Conservation (phyloP, 1,139 yeast genomes). For the Candida buenavistaensis region DNA sequence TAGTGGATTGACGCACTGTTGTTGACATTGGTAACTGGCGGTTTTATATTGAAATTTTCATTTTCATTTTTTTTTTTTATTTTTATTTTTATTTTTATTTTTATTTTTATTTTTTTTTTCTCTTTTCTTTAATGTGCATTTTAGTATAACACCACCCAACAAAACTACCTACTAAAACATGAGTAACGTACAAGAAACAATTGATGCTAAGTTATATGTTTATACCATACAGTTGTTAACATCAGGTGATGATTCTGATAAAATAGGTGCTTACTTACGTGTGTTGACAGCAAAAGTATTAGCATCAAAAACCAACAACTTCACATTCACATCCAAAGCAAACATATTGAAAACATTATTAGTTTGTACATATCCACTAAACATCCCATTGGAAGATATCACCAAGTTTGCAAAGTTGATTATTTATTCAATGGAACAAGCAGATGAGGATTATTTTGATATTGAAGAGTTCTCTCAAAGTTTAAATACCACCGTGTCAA, state of each 20-base stretch:
- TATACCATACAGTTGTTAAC: slow-evolving; percentile 12
- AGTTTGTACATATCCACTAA: slow-evolving; percentile 17
- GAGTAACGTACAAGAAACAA: slow-evolving; percentile 6
- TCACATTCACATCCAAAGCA: slow-evolving; percentile 9
- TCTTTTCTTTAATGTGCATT: background rate
- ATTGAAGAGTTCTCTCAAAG: slow-evolving; percentile 24
- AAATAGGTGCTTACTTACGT: background rate
- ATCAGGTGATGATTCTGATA: slow-evolving; percentile 1
- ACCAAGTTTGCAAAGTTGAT: slow-evolving; percentile 12
- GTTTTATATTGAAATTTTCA: background rate
- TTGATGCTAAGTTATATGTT: slow-evolving; percentile 12
- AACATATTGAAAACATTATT: slow-evolving; percentile 17
- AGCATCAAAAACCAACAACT: slow-evolving; percentile 1
- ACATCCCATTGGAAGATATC: slow-evolving; percentile 10
- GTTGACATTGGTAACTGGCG: slow-evolving; percentile 2
- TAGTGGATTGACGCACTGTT: background rate
- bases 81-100: background rate
- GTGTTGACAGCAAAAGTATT: slow-evolving; percentile 5
- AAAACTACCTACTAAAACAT: no score
- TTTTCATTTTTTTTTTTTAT: slow-evolving; percentile 1
- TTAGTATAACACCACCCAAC: background rate
- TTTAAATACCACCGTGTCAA: slow-evolving; percentile 11
- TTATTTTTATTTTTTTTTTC: background rate
- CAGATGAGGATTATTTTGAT: slow-evolving; percentile 15
- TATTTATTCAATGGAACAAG: slow-evolving; percentile 8